Base-by-base conservation (phyloP, 306 rosid genomes). In the Nissolia schottii region DNA sequence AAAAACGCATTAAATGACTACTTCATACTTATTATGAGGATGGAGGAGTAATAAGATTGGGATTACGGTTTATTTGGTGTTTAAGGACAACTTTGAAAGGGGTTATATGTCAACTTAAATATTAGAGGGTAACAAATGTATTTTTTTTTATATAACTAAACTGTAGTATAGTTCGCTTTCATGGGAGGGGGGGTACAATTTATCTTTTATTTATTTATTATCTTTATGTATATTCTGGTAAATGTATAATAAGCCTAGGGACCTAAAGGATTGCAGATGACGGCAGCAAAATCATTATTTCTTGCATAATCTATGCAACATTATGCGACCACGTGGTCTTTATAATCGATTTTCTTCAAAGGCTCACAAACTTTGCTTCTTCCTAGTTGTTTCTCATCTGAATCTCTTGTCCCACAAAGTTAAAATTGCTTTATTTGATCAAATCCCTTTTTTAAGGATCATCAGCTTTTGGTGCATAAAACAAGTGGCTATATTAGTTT, bases 361-460 rank as follows among this genome's bases (percentile, higher is more conserved):
- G 25, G 16, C 9, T 43, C 27, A 15, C 25, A 41, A 43, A 32
- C n/a, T 32, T 43, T n/a, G 40, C 31, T 27, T 24, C 25, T 79
- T 73, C 80, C 54, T 31, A 0, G 71, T 19, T 62, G 49, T 57
- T 35, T 82, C 78, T 76, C 22, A 27, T 19, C 24, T 70, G 16
- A 48, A 40, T 37, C 62, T 66, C 22, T n/a, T 71, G 23, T 34
- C 56, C 20, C 40, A 71, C 28, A 15, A 43, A 43, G 28, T 45
- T 20, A 22, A 27, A 12, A 15, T 32, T 40, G 16, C 34, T 55
- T 59, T 58, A 14, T 9, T 41, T 76, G 55, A 31, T 43, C 48
- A 48, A n/a, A 20, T 12, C 28, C 34, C 8, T 23, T 9, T 32
- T 43, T 78, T 15, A n/a, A 0, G 40, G 6, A 27, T 31, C 75